A percentile compares a stretch with the other conserved stretches of the same genome.
These are phyloP conservation scores for Magnaporthales sp. DNA, from an alignment of 2,329 filamentous ascomycete genomes.

Conservation along the genomic window DNA sequence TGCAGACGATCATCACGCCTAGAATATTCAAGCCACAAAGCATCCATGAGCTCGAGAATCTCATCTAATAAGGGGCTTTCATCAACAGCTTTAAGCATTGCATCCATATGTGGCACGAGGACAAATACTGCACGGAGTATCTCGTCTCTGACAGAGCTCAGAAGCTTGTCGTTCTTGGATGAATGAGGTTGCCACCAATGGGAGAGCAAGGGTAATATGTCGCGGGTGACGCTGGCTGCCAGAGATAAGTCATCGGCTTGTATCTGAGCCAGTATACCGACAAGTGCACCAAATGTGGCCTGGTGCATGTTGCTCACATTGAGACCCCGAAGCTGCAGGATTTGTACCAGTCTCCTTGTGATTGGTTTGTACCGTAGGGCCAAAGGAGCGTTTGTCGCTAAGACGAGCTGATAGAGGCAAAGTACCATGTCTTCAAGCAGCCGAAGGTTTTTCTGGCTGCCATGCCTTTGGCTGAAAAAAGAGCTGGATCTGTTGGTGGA, in stretches of 20 bases:
- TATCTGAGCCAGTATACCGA: constrained; percentile 56
- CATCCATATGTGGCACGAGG: constrained; percentile 54
- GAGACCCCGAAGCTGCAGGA: constrained; percentile 50
- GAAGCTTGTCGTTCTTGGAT: constrained; percentile 46
- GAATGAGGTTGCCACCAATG: constrained; percentile 67
- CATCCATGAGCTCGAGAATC: constrained; percentile 59
- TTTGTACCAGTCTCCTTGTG: constrained; percentile 45
- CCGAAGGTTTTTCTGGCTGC: neutral
- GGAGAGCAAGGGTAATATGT: constrained; percentile 62
- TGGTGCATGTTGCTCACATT: constrained; percentile 58
- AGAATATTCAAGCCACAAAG: constrained; percentile 71
- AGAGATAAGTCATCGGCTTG: constrained; percentile 61
- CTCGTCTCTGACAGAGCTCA: constrained; percentile 62
- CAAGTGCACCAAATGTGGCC: constrained; percentile 67
- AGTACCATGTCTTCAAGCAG: constrained; percentile 48
- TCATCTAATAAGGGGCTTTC: constrained; percentile 30
- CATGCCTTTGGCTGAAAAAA: constrained; percentile 12
- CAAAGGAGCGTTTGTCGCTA: constrained; percentile 60
- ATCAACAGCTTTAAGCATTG: constrained; percentile 36
- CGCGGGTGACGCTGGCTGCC: constrained; percentile 48
- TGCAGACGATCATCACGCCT: constrained; percentile 61
- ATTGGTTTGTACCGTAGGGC: constrained; percentile 46
- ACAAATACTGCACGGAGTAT: constrained; percentile 65
- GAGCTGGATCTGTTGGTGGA: constrained; percentile 22
- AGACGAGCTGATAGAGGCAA: constrained; percentile 56